Evolutionary conservation across 768 basidiomycete genomes (phyloP).

Genomic region (Hypholoma fasciculare): DNA sequence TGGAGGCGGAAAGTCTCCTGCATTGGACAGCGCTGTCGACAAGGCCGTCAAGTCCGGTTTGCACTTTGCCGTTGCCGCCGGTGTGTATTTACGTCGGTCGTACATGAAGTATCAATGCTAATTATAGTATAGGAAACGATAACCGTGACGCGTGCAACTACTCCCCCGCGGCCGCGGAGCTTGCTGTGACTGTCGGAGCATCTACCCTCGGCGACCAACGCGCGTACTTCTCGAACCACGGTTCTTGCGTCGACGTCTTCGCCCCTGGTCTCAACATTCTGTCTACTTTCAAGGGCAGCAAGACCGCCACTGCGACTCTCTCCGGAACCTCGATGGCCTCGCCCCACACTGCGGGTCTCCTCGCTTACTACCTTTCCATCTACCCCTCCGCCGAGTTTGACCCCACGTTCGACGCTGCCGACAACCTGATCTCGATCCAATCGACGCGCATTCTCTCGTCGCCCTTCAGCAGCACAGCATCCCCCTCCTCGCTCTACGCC

Average conservation of each 20-base stretch:
- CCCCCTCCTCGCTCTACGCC: conserved; percentile 46
- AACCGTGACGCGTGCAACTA: conserved; percentile 89
- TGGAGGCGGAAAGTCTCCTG: conserved; percentile 89
- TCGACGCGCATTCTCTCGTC: conserved; percentile 32
- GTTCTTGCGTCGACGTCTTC: conserved; percentile 89
- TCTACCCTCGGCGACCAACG: conserved; percentile 79
- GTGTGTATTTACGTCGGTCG: conserved; percentile 40
- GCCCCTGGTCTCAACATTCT: conserved; percentile 91
- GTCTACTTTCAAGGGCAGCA: conserved; percentile 78
- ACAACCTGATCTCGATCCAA: conserved; percentile 33
- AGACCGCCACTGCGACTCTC: conserved; percentile 65
- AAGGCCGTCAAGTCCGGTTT: conserved; percentile 80
- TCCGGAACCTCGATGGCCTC: conserved; percentile 96
- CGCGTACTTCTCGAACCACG: conserved; percentile 92
- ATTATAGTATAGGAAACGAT: conserved; percentile 58
- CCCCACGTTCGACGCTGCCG: conserved; percentile 42
- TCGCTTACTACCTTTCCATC: conserved; percentile 91
- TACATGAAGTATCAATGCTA: not conserved
- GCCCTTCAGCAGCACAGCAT: conserved; percentile 25
- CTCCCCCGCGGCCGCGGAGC: conserved; percentile 88
- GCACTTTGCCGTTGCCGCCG: conserved; percentile 97
- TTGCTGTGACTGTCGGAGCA: conserved; percentile 94
- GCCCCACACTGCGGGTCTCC: conserved; percentile 86
- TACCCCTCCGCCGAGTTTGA: conserved; percentile 70
- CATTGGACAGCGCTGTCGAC: conserved; percentile 86